Percentiles rank a stretch among this genome's conserved stretches.
These are phyloP conservation scores for Capsicum chinense DNA, from an alignment of 257 asterid genomes.

Conservation along the genomic window DNA sequence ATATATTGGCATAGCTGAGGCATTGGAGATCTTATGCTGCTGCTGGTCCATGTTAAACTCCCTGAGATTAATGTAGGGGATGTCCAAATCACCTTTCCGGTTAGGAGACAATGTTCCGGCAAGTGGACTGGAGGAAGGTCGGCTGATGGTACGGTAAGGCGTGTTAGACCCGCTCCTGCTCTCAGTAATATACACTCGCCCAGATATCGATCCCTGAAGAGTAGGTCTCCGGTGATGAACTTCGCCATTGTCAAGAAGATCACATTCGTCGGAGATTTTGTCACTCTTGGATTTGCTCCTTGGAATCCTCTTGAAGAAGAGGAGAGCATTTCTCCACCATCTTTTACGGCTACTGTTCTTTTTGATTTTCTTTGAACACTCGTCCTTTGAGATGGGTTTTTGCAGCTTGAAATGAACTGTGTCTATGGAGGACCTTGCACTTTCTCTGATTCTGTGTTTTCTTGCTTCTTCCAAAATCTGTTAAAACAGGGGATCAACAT, in stretches of 20 bases:
- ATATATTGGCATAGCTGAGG: conserved; percentile 71
- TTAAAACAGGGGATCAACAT: not conserved
- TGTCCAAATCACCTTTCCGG: conserved; percentile 49
- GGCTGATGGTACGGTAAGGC: conserved; percentile 57
- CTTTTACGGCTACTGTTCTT: conserved; percentile 56
- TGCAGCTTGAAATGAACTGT: conserved; percentile 47
- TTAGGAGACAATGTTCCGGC: conserved; percentile 44
- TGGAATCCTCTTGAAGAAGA: conserved; percentile 48
- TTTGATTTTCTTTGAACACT: conserved; percentile 65
- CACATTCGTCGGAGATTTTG: not conserved
- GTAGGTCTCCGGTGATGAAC: conserved; percentile 11
- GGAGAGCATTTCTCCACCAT: conserved; percentile 84
- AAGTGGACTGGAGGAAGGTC: conserved; percentile 39
- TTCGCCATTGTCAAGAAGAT: not conserved
- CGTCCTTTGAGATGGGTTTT: conserved; percentile 42
- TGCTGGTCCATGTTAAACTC: conserved; percentile 62
- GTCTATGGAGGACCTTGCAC: conserved; percentile 31
- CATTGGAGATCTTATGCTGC: conserved; percentile 38
- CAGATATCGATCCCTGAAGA: conserved; percentile 57
- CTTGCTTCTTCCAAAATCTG: conserved; percentile 81
- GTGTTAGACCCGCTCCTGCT: conserved; percentile 69
- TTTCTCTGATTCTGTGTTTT: conserved; percentile 50
- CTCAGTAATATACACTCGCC: conserved; percentile 74
- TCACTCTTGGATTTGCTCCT: conserved; percentile 13
- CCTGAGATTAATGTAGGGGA: conserved; percentile 74